A percentile compares a stretch with the other conserved stretches of the same genome.
Conservation (phyloP, 352 stramenopile genomes). For the Phytophthora fragariae region DNA sequence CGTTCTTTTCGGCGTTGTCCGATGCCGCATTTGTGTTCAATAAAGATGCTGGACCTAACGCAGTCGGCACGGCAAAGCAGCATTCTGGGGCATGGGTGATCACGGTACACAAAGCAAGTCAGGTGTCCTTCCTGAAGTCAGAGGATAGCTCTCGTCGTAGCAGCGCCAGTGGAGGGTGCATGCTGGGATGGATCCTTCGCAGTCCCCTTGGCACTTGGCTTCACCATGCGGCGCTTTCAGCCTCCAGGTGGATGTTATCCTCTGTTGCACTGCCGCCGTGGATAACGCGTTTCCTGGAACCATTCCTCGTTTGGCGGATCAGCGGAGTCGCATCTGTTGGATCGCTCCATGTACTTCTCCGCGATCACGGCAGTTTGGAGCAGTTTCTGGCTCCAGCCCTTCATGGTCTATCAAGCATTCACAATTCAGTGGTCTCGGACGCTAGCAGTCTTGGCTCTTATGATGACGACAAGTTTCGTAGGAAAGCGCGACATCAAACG, state of each 20-base stretch:
- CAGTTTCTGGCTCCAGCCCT: conserved; percentile 40
- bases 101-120: conserved; percentile 29
- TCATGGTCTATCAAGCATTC: conserved; percentile 3
- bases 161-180: background rate
- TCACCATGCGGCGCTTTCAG: conserved; percentile 9
- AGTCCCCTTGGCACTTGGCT: conserved; percentile 12
- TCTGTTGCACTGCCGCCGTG: conserved; percentile 21
- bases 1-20: conserved; percentile 58
- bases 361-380: conserved; percentile 38
- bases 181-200: conserved; percentile 13
- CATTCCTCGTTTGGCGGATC: conserved; percentile 7
- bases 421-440: background rate
- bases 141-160: conserved; percentile 8
- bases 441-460: conserved; percentile 31
- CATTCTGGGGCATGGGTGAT: conserved; percentile 34
- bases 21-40: conserved; percentile 25
- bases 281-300: conserved; percentile 11
- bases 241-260: conserved; percentile 26
- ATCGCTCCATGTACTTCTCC: conserved; percentile 33
- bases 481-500: conserved; percentile 65
- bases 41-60: background rate
- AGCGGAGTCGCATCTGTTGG: conserved; percentile 3
- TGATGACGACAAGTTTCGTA: conserved; percentile 61
- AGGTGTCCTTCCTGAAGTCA: conserved; percentile 41
- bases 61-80: background rate